These are phyloP conservation scores for Tulasnella calospora DNA, from an alignment of 768 basidiomycete species.

Conservation along the genomic window DNA sequence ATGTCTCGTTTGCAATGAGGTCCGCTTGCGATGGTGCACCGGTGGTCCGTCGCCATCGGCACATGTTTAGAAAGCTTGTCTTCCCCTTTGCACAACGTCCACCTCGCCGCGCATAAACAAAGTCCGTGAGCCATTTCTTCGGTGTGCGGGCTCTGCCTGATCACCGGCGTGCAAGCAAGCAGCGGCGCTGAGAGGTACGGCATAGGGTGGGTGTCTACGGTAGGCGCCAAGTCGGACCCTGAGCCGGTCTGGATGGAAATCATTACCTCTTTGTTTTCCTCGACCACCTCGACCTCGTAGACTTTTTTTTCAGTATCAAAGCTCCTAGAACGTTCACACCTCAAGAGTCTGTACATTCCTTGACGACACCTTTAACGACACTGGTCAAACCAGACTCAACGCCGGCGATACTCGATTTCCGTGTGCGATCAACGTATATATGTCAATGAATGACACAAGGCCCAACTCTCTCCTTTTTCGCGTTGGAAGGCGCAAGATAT, in stretches of 20 bases:
- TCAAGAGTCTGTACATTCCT: neutral
- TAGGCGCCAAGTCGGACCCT: neutral
- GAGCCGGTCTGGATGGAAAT: neutral
- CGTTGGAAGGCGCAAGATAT: slow-evolving; percentile 5
- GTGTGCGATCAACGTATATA: neutral
- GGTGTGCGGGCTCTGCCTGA: neutral
- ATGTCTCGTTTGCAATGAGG: neutral
- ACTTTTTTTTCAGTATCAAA: neutral
- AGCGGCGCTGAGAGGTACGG: neutral
- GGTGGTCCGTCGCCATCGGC: neutral
- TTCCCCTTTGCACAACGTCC: neutral
- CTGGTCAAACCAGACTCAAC: neutral
- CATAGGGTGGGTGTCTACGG: neutral
- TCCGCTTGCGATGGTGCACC: neutral
- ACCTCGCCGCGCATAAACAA: neutral
- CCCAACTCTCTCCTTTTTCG: slow-evolving; percentile 5
- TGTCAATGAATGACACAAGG: slow-evolving; percentile 5
- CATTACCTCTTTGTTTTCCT: slow-evolving; percentile 3
- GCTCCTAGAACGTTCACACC: neutral
- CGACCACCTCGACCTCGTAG: neutral
- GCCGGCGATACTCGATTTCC: neutral
- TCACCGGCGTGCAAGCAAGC: neutral
- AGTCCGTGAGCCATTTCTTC: neutral
- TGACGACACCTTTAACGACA: neutral
- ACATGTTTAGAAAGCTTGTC: neutral